Percentiles rank a stretch among this genome's conserved stretches.
Conservation (phyloP, 1,284 basidiomycete genomes). For the Trichosporon coremiiforme region DNA sequence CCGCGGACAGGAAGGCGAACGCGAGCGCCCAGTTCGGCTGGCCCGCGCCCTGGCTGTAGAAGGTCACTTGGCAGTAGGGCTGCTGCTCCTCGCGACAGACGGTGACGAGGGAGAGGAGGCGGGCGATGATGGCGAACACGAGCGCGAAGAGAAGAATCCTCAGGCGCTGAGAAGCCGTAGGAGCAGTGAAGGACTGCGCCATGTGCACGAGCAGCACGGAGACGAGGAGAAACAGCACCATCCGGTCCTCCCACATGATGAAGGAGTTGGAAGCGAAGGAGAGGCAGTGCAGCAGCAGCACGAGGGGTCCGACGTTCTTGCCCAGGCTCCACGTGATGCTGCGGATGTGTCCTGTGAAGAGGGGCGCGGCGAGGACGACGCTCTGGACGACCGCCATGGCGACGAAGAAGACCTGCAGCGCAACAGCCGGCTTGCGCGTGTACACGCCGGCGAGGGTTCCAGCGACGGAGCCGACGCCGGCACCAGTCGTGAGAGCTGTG, state of each 20-base stretch:
- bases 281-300: constrained; percentile 68
- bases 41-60: constrained; percentile 72
- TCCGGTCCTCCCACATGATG: constrained; percentile 91
- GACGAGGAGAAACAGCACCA: constrained; percentile 72
- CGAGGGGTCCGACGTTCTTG: constrained; percentile 57
- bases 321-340: constrained; percentile 35
- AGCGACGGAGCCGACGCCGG: constrained; percentile 36
- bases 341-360: constrained; percentile 26
- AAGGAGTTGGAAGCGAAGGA: constrained; percentile 89
- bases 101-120: constrained; percentile 73
- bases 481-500: constrained; percentile 39
- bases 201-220: constrained; percentile 64
- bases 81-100: constrained; percentile 95
- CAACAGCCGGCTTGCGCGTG: constrained; percentile 57
- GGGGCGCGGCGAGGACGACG: constrained; percentile 40
- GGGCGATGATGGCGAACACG: constrained; percentile 69
- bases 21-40: constrained; percentile 65
- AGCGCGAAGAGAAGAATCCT: constrained; percentile 73
- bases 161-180: constrained; percentile 68
- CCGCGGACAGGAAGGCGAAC: constrained; percentile 62
- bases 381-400: constrained; percentile 44
- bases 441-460: constrained; percentile 45
- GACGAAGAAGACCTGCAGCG: constrained; percentile 55
- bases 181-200: constrained; percentile 64
- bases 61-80: constrained; percentile 79